phyloP scores from a whole-genome alignment of 371 early-diverging fungal species.

The Syncephalastrum racemosum region DNA sequence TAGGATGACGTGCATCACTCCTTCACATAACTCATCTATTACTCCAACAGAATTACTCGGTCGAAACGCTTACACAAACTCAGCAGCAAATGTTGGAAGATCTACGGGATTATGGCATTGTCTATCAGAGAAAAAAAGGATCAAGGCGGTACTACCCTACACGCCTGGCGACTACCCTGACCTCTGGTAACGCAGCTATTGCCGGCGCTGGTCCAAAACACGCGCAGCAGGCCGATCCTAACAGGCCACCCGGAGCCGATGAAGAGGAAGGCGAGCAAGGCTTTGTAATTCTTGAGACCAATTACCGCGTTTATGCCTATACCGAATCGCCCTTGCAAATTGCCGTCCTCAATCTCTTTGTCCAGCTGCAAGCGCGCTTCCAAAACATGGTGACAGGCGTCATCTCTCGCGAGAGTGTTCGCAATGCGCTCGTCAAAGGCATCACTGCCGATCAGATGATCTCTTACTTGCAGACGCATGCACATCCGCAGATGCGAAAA shows the following conservation, averaged over 20 bases:
- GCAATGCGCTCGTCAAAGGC: conserved; percentile 87
- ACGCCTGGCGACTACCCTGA: conserved; percentile 86
- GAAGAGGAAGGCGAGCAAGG: conserved; percentile 63
- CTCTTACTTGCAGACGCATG: conserved; percentile 84
- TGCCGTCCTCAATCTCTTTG: conserved; percentile 94
- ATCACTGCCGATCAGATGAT: conserved; percentile 98
- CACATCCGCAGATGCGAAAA: conserved; percentile 91
- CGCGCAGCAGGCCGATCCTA: not conserved
- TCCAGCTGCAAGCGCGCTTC: conserved; percentile 82
- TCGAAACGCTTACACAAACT: conserved; percentile 78
- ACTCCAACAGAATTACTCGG: conserved; percentile 69
- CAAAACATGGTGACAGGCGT: conserved; percentile 94
- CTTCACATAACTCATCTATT: too few relatives aligned
- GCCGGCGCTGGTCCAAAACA: conserved; percentile 21
- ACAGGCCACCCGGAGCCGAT: conserved; percentile 28
- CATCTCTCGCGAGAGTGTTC: conserved; percentile 91
- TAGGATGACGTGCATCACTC: too few relatives aligned
- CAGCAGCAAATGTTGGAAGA: conserved; percentile 87
- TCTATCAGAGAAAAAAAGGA: conserved; percentile 83
- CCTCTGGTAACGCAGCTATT: conserved; percentile 71
- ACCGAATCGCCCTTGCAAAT: conserved; percentile 97
- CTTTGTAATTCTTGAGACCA: conserved; percentile 88
- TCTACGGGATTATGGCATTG: conserved; percentile 85
- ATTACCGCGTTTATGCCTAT: conserved; percentile 94
- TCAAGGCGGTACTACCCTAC: conserved; percentile 90